phyloP scores from a whole-genome alignment of 768 basidiomycete genomes.

The Termitomyces sp. region DNA sequence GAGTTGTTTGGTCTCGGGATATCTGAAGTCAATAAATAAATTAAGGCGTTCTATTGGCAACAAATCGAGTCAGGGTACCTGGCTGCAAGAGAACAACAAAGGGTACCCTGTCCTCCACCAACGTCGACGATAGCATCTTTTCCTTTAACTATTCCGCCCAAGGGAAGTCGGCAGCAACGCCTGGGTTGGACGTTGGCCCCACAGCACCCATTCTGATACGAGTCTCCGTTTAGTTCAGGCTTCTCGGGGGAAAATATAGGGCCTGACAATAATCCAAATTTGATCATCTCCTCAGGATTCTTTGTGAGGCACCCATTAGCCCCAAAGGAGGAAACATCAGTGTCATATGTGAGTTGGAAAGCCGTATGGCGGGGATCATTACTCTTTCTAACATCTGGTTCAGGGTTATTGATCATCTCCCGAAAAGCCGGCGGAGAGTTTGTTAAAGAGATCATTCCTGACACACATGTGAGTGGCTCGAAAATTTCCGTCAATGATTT shows the following conservation, averaged over 20 bases:
- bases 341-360: slow-evolving; percentile 34
- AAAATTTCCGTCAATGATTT: too few relatives aligned
- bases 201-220: slow-evolving; percentile 31
- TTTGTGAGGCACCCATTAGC: slow-evolving; percentile 33
- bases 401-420: slow-evolving; percentile 32
- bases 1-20: slow-evolving; percentile 33
- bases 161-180: slow-evolving; percentile 36
- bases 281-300: slow-evolving; percentile 31
- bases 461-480: neutral
- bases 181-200: slow-evolving; percentile 35
- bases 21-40: slow-evolving; percentile 18
- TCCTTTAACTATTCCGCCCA: slow-evolving; percentile 31
- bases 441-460: slow-evolving; percentile 33
- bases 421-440: slow-evolving; percentile 27
- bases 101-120: slow-evolving; percentile 37
- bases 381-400: slow-evolving; percentile 29
- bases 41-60: neutral
- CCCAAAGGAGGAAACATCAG: slow-evolving; percentile 32
- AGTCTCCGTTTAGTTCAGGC: neutral
- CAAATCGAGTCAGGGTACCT: slow-evolving; percentile 22
- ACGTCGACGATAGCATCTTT: slow-evolving; percentile 37
- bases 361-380: slow-evolving; percentile 32
- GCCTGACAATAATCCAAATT: slow-evolving; percentile 31
- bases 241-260: neutral
- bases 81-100: slow-evolving; percentile 33